phyloP scores from a whole-genome alignment of 2,329 filamentous ascomycete genomes.

The Fusarium penzigii region DNA sequence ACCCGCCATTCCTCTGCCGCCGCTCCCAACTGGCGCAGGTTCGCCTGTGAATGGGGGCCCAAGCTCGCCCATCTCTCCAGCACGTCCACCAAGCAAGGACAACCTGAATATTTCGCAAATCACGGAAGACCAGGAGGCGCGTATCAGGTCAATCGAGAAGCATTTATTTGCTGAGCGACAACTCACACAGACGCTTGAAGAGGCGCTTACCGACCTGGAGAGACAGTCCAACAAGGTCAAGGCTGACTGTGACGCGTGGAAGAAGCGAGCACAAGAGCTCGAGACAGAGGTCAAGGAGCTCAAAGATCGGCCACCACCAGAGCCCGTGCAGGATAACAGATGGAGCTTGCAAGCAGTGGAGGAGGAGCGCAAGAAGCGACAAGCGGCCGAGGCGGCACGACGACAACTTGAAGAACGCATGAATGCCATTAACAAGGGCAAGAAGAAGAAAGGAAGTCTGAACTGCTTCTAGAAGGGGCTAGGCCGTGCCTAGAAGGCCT shows the following conservation, averaged over 20 bases:
- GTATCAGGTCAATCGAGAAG: conserved; percentile 95
- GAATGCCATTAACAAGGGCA: conserved; percentile 82
- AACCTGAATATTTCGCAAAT: conserved; percentile 68
- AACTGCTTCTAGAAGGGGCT: conserved; percentile 82
- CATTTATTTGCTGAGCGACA: conserved; percentile 95
- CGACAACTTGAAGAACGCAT: conserved; percentile 93
- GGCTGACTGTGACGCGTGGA: conserved; percentile 85
- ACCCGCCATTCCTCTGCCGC: conserved; percentile 92
- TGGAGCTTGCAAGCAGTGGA: conserved; percentile 88
- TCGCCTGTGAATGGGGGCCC: conserved; percentile 45
- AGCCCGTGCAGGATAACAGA: conserved; percentile 55
- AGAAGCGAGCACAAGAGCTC: conserved; percentile 76
- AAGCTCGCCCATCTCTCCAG: conserved; percentile 56
- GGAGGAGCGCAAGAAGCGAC: conserved; percentile 90
- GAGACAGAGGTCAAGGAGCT: conserved; percentile 72
- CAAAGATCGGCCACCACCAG: conserved; percentile 49
- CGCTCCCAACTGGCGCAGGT: conserved; percentile 67
- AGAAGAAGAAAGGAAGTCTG: conserved; percentile 93
- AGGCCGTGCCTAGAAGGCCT: conserved; percentile 19
- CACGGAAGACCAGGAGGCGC: conserved; percentile 91
- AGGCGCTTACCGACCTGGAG: conserved; percentile 92
- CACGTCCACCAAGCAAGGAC: conserved; percentile 81
- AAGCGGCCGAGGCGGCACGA: conserved; percentile 85
- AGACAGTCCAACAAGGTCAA: conserved; percentile 90
- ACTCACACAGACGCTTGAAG: conserved; percentile 90